Evolutionary conservation across 1,139 yeast species (phyloP), one percentile per base, ranked within the genome.

Genomic region (Meyerozyma carpophila): DNA sequence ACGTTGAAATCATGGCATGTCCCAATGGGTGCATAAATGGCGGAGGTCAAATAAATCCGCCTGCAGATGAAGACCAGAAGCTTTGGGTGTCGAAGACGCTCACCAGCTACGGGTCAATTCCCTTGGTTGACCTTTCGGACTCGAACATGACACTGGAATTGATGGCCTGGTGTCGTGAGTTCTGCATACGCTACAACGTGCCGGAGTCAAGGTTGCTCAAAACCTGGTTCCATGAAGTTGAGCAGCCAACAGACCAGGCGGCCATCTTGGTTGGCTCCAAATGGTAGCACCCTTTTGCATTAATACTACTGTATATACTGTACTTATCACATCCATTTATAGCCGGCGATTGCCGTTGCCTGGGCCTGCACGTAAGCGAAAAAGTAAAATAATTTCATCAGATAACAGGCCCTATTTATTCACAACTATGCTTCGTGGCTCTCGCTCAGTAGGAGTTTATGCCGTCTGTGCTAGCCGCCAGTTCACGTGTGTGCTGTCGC

Each of bases 11-110:
- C 32, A 91, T 90, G 97, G 98, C 98, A 1, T 93, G 98, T 61
- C 98, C 98, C 3, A 89, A 88, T 32, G 99, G 98, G 1, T 93
- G 98, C 58, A 86, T 91, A 46, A 93, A 93, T 57, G 99, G 99
- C 8, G 98, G 98, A 14, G 99, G 99, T 0, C 93, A 90, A 56
- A 82, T 87, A 32, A 71, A 77, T 18, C 68, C 77, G 29, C 81
- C 86, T 0, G 44, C 47, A 1, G 56, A 54, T 6, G 65, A 56
- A 3, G 41, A 50, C 9, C 69, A 67, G 36, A 75, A 73, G 49
- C 70, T 65, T 13, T 77, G 82, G 82, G 52, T 73, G 14, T 50
- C 51, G 4, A 51, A 58, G 28, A 69, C 69, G 2, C 53, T 62
- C 13, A 50, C 47, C 5, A 63, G 62, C 41, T 73, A 73, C 51